phyloP scores from a whole-genome alignment of 164 flowering plant species.

The Santalum album region DNA sequence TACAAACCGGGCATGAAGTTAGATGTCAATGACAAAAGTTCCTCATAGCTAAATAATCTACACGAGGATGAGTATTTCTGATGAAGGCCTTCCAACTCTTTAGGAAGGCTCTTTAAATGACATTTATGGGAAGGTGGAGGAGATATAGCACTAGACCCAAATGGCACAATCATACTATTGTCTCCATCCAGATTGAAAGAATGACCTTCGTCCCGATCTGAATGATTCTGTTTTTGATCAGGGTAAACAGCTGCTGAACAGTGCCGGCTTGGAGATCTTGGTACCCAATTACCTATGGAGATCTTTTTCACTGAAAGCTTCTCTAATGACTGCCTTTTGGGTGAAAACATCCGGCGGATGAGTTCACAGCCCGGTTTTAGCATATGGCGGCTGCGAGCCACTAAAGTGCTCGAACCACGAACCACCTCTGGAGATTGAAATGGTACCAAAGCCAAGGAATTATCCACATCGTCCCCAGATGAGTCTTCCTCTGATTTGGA shows the following conservation, averaged over 20 bases:
- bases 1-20: conserved; percentile 54
- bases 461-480: conserved; percentile 8
- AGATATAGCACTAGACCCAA: conserved; percentile 9
- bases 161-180: conserved; percentile 26
- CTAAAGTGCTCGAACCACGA: not conserved
- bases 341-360: conserved; percentile 20
- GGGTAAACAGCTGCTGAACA: conserved; percentile 32
- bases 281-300: conserved; percentile 17
- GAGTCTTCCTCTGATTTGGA: conserved; percentile 5
- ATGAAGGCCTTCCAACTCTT: conserved; percentile 59
- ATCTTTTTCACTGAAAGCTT: conserved; percentile 17
- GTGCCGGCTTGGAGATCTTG: conserved; percentile 16
- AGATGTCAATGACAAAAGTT: conserved; percentile 63
- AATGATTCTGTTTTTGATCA: conserved; percentile 25
- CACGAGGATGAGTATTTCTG: conserved; percentile 73
- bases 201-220: conserved; percentile 15
- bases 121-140: not conserved
- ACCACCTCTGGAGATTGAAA: conserved; percentile 5
- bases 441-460: conserved; percentile 35
- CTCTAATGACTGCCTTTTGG: conserved; percentile 3
- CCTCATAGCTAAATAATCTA: conserved; percentile 57
- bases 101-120: conserved; percentile 14
- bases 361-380: conserved; percentile 25
- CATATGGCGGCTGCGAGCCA: not conserved
- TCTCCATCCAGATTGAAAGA: conserved; percentile 15